Conservation (phyloP, 306 rosid species). For the Astragalus glycyphyllos region DNA sequence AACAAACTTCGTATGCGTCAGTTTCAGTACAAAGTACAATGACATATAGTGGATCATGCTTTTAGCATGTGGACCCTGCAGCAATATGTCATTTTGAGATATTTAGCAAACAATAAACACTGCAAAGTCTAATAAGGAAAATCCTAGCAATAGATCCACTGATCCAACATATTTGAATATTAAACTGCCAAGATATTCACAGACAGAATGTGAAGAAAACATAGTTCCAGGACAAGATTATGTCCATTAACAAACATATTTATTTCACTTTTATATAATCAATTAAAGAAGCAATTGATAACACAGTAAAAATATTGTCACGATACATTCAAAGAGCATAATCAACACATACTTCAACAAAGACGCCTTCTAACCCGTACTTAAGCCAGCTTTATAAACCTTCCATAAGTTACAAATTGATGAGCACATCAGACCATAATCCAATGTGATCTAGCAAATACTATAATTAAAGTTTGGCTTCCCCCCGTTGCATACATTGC, state of each 20-base stretch:
- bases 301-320: constrained; percentile 8
- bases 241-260: background rate
- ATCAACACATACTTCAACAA: background rate
- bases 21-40: constrained; percentile 58
- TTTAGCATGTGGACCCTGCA: constrained; percentile 64
- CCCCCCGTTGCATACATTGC: background rate
- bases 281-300: background rate
- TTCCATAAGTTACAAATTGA: constrained; percentile 1
- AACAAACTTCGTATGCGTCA: constrained; percentile 45
- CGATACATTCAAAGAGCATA: background rate
- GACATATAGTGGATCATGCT: constrained; percentile 51
- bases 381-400: background rate
- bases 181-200: constrained; percentile 25
- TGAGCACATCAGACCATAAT: background rate
- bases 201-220: constrained; percentile 26
- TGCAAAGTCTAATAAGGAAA: constrained; percentile 30
- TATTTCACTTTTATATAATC: constrained; percentile 1
- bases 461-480: background rate
- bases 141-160: constrained; percentile 29
- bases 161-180: constrained; percentile 28
- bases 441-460: background rate
- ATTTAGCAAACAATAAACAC: constrained; percentile 25
- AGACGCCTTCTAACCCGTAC: background rate
- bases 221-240: constrained; percentile 27
- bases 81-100: constrained; percentile 45